phyloP scores from a whole-genome alignment of 2,329 filamentous ascomycete species.

The Zopfia rhizophila region DNA sequence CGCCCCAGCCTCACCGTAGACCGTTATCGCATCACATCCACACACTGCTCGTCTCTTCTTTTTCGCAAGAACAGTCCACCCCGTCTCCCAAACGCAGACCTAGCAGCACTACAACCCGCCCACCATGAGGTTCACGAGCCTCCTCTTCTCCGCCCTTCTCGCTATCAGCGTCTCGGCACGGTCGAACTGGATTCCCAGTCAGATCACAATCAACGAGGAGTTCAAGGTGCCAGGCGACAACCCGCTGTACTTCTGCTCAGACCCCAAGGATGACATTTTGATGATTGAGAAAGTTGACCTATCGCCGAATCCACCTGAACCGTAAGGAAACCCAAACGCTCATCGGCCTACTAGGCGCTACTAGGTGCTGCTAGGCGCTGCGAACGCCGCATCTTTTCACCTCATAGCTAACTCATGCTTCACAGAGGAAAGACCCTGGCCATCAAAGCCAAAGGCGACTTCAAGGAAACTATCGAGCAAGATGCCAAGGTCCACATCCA shows the following conservation, averaged over 20 bases:
- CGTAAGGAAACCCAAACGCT: slow-evolving; percentile 68
- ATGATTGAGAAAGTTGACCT: slow-evolving; percentile 83
- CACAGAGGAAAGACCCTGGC: slow-evolving; percentile 78
- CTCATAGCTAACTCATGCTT: slow-evolving; percentile 15
- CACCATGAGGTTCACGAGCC: slow-evolving; percentile 47
- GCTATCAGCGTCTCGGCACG: slow-evolving; percentile 56
- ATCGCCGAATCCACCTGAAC: slow-evolving; percentile 82
- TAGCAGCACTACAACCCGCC: slow-evolving; percentile 3
- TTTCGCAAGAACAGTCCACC: background rate
- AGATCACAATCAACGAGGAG: slow-evolving; percentile 62
- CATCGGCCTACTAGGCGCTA: background rate
- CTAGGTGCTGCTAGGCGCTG: background rate
- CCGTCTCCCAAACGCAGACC: slow-evolving; percentile 1
- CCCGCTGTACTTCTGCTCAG: slow-evolving; percentile 81
- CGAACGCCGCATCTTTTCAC: background rate
- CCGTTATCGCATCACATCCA: slow-evolving; percentile 23
- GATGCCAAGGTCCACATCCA: slow-evolving; percentile 84
- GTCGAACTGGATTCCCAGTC: slow-evolving; percentile 57
- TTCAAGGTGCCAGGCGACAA: slow-evolving; percentile 84
- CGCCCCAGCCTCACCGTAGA: slow-evolving; percentile 21
- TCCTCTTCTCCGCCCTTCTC: slow-evolving; percentile 56
- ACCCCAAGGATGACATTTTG: slow-evolving; percentile 76
- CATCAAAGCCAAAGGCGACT: slow-evolving; percentile 81
- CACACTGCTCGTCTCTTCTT: slow-evolving; percentile 1
- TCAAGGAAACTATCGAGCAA: slow-evolving; percentile 76